phyloP scores from a whole-genome alignment of 1,284 basidiomycete species.

The Marasmius tenuissimus region DNA sequence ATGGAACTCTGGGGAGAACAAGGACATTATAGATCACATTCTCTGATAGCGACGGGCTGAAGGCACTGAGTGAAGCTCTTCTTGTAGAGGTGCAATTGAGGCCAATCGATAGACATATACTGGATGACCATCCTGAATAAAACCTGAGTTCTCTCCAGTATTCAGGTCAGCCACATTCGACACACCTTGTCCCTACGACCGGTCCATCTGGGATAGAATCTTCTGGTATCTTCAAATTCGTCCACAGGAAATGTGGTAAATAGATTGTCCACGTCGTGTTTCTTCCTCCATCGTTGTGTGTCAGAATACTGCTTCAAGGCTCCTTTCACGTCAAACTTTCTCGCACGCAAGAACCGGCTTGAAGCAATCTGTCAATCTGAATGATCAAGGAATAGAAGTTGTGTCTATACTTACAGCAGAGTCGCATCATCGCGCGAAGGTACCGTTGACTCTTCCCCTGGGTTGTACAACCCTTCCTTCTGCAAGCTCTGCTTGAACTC shows the following conservation, averaged over 20 bases:
- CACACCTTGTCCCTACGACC: constrained; percentile 70
- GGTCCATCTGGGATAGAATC: constrained; percentile 79
- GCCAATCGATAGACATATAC: constrained; percentile 72
- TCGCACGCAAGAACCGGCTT: constrained; percentile 77
- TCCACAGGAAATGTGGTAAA: constrained; percentile 56
- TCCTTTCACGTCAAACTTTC: constrained; percentile 59
- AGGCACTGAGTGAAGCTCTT: constrained; percentile 57
- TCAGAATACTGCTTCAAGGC: constrained; percentile 71
- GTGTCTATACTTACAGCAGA: constrained; percentile 50
- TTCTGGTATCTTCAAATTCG: constrained; percentile 60
- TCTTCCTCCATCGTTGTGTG: constrained; percentile 63
- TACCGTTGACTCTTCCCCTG: constrained; percentile 24
- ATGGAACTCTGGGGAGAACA: constrained; percentile 3
- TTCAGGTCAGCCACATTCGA: neutral
- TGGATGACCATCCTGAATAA: constrained; percentile 61
- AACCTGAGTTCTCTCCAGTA: neutral
- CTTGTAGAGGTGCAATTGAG: constrained; percentile 53
- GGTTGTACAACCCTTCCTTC: constrained; percentile 50
- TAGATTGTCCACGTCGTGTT: constrained; percentile 59
- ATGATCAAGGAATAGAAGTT: neutral
- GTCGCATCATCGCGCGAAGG: constrained; percentile 68
- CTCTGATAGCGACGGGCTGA: constrained; percentile 61
- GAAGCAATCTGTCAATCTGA: neutral
- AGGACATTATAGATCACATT: constrained; percentile 46
- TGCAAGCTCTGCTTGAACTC: constrained; percentile 53